Evolutionary conservation across 148 eudicot species (phyloP), one percentile per base, ranked within the genome.

Genomic region (Limonium bicolor): DNA sequence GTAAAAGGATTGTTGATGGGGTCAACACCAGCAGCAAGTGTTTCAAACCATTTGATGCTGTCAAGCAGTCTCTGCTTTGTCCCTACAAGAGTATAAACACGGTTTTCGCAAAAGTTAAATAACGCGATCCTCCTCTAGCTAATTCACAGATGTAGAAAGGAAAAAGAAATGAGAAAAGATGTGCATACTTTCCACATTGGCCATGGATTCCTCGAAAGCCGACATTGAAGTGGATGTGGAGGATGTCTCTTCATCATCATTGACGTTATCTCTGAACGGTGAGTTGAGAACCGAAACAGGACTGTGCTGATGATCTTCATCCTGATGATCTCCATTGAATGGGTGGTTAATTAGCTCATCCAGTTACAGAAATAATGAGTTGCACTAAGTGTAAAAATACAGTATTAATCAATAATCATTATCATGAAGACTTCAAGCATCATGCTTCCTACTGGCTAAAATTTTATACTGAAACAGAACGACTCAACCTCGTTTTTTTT

Each of bases 231-330:
- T n/a, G n/a, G n/a, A n/a, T n/a, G n/a, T n/a, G 12, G 27, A 22
- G n/a, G 10, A 9, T 2, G 43, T 18, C 11, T 39, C 43, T 8
- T 39, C 22, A 5, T 39, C 21, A 6, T 63, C 74, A 6, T 63
- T 62, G 23, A 66, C 69, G 41, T 74, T 64, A 12, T 64, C 72
- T 42, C 41, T 45, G 43, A 69, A 75, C 28, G 77, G 73, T 20
- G 71, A 76, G 36, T 75, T 54, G 41, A 76, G 77, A 24, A 80
- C 70, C 6, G 77, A 80, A 29, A 80, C 65, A 12, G 90, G 90
- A 41, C 83, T 80, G 19, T 62, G 65, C 33, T 73, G 84, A 48
- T 69, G 77, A 34, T 49, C 51, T 11, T 65, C 79, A 7, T 75
- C 77, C 21, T 59, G 60, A 3, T 20, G n/a, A n/a, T n/a, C n/a